Base-by-base conservation (phyloP, 2,329 filamentous ascomycete species). In the Phyllosticta citriasiana region DNA sequence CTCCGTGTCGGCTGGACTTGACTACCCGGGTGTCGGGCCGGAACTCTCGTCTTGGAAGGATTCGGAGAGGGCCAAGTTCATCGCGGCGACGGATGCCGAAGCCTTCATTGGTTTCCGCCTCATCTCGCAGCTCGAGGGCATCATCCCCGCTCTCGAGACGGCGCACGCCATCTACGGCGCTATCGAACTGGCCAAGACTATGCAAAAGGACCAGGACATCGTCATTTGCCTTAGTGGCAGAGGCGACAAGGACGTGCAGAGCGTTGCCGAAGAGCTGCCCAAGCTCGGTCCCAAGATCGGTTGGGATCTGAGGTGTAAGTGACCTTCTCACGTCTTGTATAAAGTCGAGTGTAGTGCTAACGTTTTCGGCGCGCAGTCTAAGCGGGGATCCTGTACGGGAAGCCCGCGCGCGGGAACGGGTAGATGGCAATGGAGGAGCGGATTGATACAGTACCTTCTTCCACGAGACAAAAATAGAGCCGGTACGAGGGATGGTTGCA, bases 191-290 rank as follows among this genome's bases (percentile, higher is more conserved):
- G 93, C 93, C 64, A 97, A 96, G 85, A 90, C 87, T 62, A 92
- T 97, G 90, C 82, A 82, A 66, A 89, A 91, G 78, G 91, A 84
- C 58, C 79, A 97, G 77, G 91, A 97, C 70, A 78, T 99, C 27
- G 93, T 99, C 63, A 92, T 99, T 65, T 97, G 93, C 77, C 75
- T 99, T 47, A 95, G 89, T 71, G 94, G 94, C 8, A 82, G 94
- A 67, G 94, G 94, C 65, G 94, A 99, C 77, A 99, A 99, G 84
- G 94, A 99, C 72, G 94, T 99, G 63, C 92, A 99, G 83, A 96
- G 90, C 70, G 93, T 99, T 57, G 94, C 94, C 0, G 94, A 99
- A 71, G 91, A 96, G 77, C 77, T 99, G 71, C 93, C 93, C 19
- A 88, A 82, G 67, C 75, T 99, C 64, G 93, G 94, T 0, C 94